These are phyloP conservation scores for Cordyceps cicadae DNA, from an alignment of 2,329 filamentous ascomycete species.

Conservation along the genomic window DNA sequence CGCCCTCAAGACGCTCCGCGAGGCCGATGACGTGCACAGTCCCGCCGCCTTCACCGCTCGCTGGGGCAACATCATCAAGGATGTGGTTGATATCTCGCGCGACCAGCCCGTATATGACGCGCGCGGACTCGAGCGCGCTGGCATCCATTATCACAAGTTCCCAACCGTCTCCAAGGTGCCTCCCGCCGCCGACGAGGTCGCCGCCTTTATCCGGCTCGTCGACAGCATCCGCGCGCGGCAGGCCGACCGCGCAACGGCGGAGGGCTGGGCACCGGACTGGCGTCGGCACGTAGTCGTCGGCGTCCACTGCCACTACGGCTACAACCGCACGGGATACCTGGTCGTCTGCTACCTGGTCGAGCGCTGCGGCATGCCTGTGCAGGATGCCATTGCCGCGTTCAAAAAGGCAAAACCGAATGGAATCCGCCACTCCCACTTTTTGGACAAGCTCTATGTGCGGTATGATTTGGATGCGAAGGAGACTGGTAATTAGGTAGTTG, in stretches of 20 bases:
- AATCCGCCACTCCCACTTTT: slow-evolving; percentile 82
- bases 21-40: slow-evolving; percentile 76
- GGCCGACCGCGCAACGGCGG: slow-evolving; percentile 24
- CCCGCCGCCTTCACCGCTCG: slow-evolving; percentile 61
- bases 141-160: slow-evolving; percentile 73
- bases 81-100: slow-evolving; percentile 85
- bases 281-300: slow-evolving; percentile 48
- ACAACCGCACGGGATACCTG: slow-evolving; percentile 89
- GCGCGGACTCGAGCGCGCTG: slow-evolving; percentile 54
- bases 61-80: slow-evolving; percentile 60
- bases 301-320: slow-evolving; percentile 93
- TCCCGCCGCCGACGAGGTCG: slow-evolving; percentile 50
- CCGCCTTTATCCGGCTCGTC: slow-evolving; percentile 46
- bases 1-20: slow-evolving; percentile 86
- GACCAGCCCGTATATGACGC: slow-evolving; percentile 87
- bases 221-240: slow-evolving; percentile 52
- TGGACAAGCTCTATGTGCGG: slow-evolving; percentile 72
- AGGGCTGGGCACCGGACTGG: slow-evolving; percentile 31
- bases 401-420: slow-evolving; percentile 64
- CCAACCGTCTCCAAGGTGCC: slow-evolving; percentile 89
- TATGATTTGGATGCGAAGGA: slow-evolving; percentile 40
- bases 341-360: slow-evolving; percentile 88
- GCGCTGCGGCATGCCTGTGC: slow-evolving; percentile 59
- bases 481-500: not conserved
- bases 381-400: slow-evolving; percentile 74